phyloP scores from a whole-genome alignment of 2,329 filamentous ascomycete genomes.

The Aspergillus niger region DNA sequence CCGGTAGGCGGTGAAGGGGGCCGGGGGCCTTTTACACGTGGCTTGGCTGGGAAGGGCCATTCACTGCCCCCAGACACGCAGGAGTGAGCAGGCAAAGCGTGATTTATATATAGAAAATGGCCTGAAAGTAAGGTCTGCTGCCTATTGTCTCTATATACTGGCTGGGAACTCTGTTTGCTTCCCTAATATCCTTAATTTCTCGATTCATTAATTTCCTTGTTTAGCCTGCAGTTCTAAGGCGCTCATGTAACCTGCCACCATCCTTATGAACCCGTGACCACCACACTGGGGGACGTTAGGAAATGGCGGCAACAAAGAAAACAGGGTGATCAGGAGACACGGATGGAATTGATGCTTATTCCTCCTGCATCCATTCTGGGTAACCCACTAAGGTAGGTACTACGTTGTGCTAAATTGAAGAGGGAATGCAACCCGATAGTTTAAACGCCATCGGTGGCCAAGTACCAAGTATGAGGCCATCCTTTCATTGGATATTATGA shows the following conservation, averaged over 20 bases:
- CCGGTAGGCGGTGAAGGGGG: slow-evolving; percentile 29
- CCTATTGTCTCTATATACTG: not conserved
- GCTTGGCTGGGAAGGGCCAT: not conserved
- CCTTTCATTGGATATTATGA: not conserved
- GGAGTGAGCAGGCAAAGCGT: not conserved
- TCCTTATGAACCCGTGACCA: not conserved
- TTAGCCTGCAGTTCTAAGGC: not conserved
- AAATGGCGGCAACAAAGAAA: not conserved
- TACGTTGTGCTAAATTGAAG: not conserved
- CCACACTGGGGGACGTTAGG: not conserved
- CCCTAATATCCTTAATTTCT: not conserved
- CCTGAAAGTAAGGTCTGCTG: not conserved
- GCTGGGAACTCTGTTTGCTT: not conserved
- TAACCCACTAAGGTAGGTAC: not conserved
- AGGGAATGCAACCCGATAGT: slow-evolving; percentile 9
- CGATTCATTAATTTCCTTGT: not conserved
- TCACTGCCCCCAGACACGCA: slow-evolving; percentile 43
- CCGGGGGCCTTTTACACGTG: slow-evolving; percentile 2
- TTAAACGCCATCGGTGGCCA: not conserved
- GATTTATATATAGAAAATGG: not conserved
- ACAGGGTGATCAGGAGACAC: not conserved
- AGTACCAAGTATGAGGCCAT: not conserved
- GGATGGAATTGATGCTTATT: slow-evolving; percentile 1
- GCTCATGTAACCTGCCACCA: not conserved
- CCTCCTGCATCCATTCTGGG: slow-evolving; percentile 1